Base-by-base conservation (phyloP, 257 asterid genomes). In the Scutellaria galericulata region DNA sequence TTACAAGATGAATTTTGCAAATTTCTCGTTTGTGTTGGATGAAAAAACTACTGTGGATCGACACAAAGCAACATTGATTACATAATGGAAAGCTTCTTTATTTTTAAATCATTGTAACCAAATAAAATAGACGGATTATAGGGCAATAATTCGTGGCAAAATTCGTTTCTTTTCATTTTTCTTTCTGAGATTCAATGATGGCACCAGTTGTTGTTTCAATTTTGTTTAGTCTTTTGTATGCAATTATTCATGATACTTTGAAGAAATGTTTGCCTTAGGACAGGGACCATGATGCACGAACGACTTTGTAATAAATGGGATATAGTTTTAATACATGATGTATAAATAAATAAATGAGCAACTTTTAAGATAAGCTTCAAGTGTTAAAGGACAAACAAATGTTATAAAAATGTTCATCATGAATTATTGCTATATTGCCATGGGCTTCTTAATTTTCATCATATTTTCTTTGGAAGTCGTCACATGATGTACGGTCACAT, bases 401-500 rank as follows among this genome's bases (percentile, higher is more conserved):
- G 44, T 37, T 52, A 24, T 6, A 22, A 39, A 63, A 31, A 22
- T 55, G 46, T 39, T 22, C 10, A 54, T 39, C 71, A 54, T n/a
- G n/a, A n/a, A 74, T 74, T 74, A 74, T 64, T 74, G 78, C 35
- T 54, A 40, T 10, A 39, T 40, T 50, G 31, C 14, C 54, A 14
- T 20, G 27, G 22, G 14, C 41, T 47, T 6, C 48, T 44, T 42
- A 9, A 40, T 18, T 71, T 71, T 46, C 18, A 7, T 63, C 57
- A 66, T 52, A 8, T 9, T 41, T 73, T 9, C 41, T 60, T 48
- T 46, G 61, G 69, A 39, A 24, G 58, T 4, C 27, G 39, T 54
- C 72, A 74, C 66, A 74, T 45, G 67, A 48, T 48, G 74, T 75
- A 75, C 79, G 79, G 69, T 12, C 48, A 47, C 9, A 59, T 7